These are phyloP conservation scores for Paratrypanosoma confusum DNA, from an alignment of 208 protist genomes.

Conservation along the genomic window DNA sequence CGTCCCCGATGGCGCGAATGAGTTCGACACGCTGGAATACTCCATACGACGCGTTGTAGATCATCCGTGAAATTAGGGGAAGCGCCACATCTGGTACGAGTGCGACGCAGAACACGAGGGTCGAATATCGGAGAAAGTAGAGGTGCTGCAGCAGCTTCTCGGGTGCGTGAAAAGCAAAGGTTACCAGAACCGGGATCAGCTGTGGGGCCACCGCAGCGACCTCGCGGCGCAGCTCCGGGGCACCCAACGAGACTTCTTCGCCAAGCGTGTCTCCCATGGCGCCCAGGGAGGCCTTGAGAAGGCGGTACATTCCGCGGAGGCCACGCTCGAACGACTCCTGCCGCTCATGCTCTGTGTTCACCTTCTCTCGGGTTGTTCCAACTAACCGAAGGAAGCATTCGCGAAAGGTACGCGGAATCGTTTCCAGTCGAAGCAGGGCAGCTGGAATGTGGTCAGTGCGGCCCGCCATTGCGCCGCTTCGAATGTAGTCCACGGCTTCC, in stretches of 20 bases:
- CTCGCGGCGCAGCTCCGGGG: background rate
- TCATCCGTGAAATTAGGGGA: conserved; percentile 27
- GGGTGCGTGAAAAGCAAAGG: conserved; percentile 47
- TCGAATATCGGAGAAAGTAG: conserved; percentile 18
- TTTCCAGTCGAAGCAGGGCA: too few species aligned
- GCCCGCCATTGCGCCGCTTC: too few species aligned
- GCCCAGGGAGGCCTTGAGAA: background rate
- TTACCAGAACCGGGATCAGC: conserved; percentile 39
- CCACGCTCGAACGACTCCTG: background rate
- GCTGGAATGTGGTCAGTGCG: too few species aligned
- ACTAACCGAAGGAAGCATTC: conserved; percentile 4
- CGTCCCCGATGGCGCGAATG: conserved; percentile 43
- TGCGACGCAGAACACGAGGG: conserved; percentile 40
- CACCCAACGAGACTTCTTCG: conserved; percentile 9
- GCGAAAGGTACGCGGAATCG: background rate
- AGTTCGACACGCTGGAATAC: conserved; percentile 57
- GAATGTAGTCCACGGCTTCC: too few species aligned
- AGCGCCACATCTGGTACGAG: conserved; percentile 33
- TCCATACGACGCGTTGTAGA: conserved; percentile 51
- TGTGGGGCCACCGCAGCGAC: conserved; percentile 18
- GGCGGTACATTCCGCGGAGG: background rate
- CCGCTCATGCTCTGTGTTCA: background rate
- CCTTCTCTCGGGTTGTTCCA: background rate
- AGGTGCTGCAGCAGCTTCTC: conserved; percentile 32
- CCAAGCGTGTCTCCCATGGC: conserved; percentile 13